These are phyloP conservation scores for Aureobasidium lini DNA, from an alignment of 2,329 filamentous ascomycete genomes.

Conservation along the genomic window DNA sequence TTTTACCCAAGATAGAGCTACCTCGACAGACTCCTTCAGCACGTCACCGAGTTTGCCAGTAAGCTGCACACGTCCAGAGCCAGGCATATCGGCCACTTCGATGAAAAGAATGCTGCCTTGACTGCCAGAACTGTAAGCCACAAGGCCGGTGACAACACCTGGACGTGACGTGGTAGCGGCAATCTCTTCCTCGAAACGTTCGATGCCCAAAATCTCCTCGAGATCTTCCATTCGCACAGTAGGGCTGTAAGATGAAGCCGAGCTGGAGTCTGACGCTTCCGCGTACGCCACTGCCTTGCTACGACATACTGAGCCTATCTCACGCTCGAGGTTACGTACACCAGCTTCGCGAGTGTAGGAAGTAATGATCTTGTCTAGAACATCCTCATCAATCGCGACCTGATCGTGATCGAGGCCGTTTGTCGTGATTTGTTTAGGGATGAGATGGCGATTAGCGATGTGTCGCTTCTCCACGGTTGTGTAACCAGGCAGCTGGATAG, in stretches of 20 bases:
- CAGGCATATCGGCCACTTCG: slow-evolving; percentile 95
- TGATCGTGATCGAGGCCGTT: slow-evolving; percentile 77
- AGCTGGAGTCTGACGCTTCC: slow-evolving; percentile 71
- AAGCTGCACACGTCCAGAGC: slow-evolving; percentile 81
- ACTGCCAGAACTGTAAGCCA: slow-evolving; percentile 86
- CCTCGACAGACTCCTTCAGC: slow-evolving; percentile 93
- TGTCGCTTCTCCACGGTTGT: slow-evolving; percentile 95
- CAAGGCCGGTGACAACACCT: slow-evolving; percentile 90
- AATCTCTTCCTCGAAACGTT: slow-evolving; percentile 92
- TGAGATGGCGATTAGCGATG: slow-evolving; percentile 86
- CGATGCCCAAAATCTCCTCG: slow-evolving; percentile 84
- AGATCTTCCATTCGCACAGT: slow-evolving; percentile 70
- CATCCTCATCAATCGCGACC: slow-evolving; percentile 69
- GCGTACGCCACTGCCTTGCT: slow-evolving; percentile 93
- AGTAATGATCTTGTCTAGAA: slow-evolving; percentile 91
- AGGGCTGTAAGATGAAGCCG: slow-evolving; percentile 60
- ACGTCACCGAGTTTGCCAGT: slow-evolving; percentile 96
- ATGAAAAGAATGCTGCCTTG: slow-evolving; percentile 98
- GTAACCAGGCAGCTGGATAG: slow-evolving; percentile 86
- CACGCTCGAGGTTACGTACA: slow-evolving; percentile 90
- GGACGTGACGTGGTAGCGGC: slow-evolving; percentile 75
- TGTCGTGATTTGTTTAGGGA: slow-evolving; percentile 88
- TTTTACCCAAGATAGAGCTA: slow-evolving; percentile 95
- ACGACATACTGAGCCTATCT: slow-evolving; percentile 89
- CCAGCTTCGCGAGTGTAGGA: slow-evolving; percentile 94